phyloP scores from a whole-genome alignment of 2,329 filamentous ascomycete species.

The Raffaelea arxii region DNA sequence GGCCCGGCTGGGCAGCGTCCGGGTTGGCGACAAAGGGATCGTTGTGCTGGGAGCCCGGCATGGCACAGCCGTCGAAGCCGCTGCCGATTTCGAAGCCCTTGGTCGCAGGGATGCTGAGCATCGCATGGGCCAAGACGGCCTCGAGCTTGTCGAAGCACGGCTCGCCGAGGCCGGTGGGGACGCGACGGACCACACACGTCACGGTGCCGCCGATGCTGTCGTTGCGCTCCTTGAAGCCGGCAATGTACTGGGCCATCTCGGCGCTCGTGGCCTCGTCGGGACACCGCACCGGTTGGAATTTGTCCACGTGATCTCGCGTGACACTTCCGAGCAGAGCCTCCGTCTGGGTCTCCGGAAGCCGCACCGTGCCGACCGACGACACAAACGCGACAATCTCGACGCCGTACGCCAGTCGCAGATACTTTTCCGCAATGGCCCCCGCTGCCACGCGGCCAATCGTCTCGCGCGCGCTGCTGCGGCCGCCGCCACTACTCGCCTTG shows the following conservation, averaged over 20 bases:
- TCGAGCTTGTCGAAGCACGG: conserved; percentile 94
- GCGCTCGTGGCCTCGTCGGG: conserved; percentile 55
- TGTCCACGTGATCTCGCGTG: conserved; percentile 68
- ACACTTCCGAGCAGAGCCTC: conserved; percentile 61
- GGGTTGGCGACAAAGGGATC: conserved; percentile 66
- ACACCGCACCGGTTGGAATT: conserved; percentile 78
- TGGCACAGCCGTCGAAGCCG: conserved; percentile 77
- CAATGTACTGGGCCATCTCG: conserved; percentile 72
- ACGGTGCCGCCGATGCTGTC: conserved; percentile 95
- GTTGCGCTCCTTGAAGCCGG: conserved; percentile 62
- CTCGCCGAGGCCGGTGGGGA: conserved; percentile 79
- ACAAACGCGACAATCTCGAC: conserved; percentile 90
- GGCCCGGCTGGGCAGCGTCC: conserved; percentile 28
- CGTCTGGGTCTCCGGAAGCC: conserved; percentile 52
- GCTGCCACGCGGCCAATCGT: conserved; percentile 90
- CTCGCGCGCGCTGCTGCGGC: conserved; percentile 84
- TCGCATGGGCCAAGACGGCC: conserved; percentile 81
- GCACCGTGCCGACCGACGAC: conserved; percentile 69
- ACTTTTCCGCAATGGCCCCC: conserved; percentile 89
- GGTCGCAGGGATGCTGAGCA: conserved; percentile 88
- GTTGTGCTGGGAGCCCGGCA: conserved; percentile 86
- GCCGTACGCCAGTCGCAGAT: conserved; percentile 68
- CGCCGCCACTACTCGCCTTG: conserved; percentile 83
- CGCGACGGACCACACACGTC: conserved; percentile 84
- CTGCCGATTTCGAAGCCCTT: conserved; percentile 96